Evolutionary conservation across 1,139 yeast species (phyloP), one percentile per base, ranked within the genome.

Genomic region (Kluyveromyces sp.): DNA sequence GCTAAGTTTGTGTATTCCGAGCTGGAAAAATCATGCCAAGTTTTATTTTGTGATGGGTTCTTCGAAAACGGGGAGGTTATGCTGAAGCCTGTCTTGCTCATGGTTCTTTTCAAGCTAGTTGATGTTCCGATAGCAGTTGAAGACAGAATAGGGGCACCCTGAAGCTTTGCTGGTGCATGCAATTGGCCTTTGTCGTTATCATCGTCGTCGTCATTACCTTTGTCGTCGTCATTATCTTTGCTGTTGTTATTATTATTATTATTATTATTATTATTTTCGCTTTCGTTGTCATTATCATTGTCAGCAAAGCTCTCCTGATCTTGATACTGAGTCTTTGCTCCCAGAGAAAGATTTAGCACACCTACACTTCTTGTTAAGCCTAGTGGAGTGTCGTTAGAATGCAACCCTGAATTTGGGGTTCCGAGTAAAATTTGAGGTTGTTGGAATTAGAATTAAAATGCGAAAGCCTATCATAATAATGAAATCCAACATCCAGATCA

Each of bases 291-390:
- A 15, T 15, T 15, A 15, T 15, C 21, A 15, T 15, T 15, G 21
- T 15, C 21, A 15, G 21, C 21, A 15, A 15, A 15, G 21, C 21
- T 15, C 21, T 15, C 21, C 21, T 15, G 21, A 15, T 15, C 21
- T 15, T 15, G 21, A 15, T 15, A 15, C 21, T 15, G 37, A 33
- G 50, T 49, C 10, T 51, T 49, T 38, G 50, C 56, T 40, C 54
- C 58, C 34, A 61, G 39, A 3, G 65, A 59, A 38, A 63, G 45
- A 43, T 63, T 61, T 45, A 63, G 45, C 3, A 62, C 58, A 7
- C 62, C 63, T 2, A 53, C 57, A 54, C 66, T 61, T 51, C 66
- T 56, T 30, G 65, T 60, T 44, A 63, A 37, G 5, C 52, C 52
- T 4, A 41, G 34, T 7, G 48, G 45, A n/a, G 45, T 15, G 7